Conservation (phyloP, 805 yeast genomes). For the Candida mattraensis region DNA sequence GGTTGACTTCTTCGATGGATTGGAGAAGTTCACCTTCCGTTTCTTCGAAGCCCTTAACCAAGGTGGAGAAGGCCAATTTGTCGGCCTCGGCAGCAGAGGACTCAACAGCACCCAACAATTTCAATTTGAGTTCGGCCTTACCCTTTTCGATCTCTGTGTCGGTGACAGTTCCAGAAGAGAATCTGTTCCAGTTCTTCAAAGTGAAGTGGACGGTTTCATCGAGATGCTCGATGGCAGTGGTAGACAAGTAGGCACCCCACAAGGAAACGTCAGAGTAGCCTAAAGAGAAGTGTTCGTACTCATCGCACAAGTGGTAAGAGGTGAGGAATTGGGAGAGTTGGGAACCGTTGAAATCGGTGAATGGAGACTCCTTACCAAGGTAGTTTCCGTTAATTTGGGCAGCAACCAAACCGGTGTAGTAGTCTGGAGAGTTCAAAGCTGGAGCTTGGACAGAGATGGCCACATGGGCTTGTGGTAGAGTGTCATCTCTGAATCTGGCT, state of each 20-base stretch:
- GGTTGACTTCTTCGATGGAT: slow-evolving; percentile 62
- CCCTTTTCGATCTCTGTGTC: slow-evolving; percentile 79
- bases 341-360: slow-evolving; percentile 59
- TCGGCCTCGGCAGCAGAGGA: slow-evolving; percentile 44
- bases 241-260: slow-evolving; percentile 77
- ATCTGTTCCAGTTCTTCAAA: slow-evolving; percentile 85
- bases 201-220: slow-evolving; percentile 82
- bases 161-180: slow-evolving; percentile 64
- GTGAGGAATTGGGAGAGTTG: slow-evolving; percentile 67
- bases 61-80: slow-evolving; percentile 58
- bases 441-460: slow-evolving; percentile 77
- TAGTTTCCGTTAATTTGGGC: slow-evolving; percentile 59
- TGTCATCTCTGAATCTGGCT: slow-evolving; percentile 85
- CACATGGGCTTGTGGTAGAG: slow-evolving; percentile 76
- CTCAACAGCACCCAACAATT: slow-evolving; percentile 51
- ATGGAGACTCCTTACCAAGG: slow-evolving; percentile 53
- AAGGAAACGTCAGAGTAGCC: slow-evolving; percentile 78
- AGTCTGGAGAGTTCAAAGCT: slow-evolving; percentile 59
- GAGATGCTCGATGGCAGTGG: slow-evolving; percentile 55
- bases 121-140: slow-evolving; percentile 68
- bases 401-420: slow-evolving; percentile 72
- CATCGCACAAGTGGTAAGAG: slow-evolving; percentile 72
- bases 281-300: slow-evolving; percentile 67
- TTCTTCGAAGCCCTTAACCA: slow-evolving; percentile 61
- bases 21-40: slow-evolving; percentile 59